Conservation (phyloP, 495 filamentous ascomycete genomes). For the Margaritispora aquatica region DNA sequence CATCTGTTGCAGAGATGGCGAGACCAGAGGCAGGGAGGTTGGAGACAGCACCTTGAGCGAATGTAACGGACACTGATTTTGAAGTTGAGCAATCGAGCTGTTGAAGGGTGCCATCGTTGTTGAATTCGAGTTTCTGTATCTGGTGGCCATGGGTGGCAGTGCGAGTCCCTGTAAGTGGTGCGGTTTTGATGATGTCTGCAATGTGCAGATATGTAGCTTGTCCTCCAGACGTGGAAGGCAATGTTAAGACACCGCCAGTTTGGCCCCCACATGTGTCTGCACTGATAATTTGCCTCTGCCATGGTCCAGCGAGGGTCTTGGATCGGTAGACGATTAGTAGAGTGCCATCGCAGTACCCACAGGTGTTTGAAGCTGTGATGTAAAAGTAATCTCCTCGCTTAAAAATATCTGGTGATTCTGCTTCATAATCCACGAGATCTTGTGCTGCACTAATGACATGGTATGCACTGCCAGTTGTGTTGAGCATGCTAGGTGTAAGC, state of each 20-base stretch:
- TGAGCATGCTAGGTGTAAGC: slow-evolving; percentile 11
- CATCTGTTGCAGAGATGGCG: slow-evolving; percentile 6
- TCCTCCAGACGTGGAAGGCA: background rate
- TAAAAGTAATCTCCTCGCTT: slow-evolving; percentile 17
- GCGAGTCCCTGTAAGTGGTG: slow-evolving; percentile 8
- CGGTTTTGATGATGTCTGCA: slow-evolving; percentile 11
- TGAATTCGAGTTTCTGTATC: slow-evolving; percentile 10
- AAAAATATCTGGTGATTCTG: slow-evolving; percentile 20
- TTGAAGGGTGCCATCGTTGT: slow-evolving; percentile 4
- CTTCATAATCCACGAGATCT: slow-evolving; percentile 13
- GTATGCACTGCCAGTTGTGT: slow-evolving; percentile 13
- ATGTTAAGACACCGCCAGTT: slow-evolving; percentile 10
- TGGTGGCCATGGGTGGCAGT: slow-evolving; percentile 13
- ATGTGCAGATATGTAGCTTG: slow-evolving; percentile 11
- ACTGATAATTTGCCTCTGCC: slow-evolving; percentile 11
- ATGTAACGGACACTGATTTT: slow-evolving; percentile 2
- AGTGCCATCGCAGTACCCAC: slow-evolving; percentile 17
- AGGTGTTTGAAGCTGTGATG: slow-evolving; percentile 17
- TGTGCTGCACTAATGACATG: slow-evolving; percentile 7
- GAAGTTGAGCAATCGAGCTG: slow-evolving; percentile 4
- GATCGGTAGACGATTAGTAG: slow-evolving; percentile 15
- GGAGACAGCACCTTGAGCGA: background rate
- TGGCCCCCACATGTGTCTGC: slow-evolving; percentile 15
- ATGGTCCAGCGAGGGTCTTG: slow-evolving; percentile 3
- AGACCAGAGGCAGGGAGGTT: background rate